These are phyloP conservation scores for Salix suchowensis DNA, from an alignment of 345 rosid species.

Conservation along the genomic window DNA sequence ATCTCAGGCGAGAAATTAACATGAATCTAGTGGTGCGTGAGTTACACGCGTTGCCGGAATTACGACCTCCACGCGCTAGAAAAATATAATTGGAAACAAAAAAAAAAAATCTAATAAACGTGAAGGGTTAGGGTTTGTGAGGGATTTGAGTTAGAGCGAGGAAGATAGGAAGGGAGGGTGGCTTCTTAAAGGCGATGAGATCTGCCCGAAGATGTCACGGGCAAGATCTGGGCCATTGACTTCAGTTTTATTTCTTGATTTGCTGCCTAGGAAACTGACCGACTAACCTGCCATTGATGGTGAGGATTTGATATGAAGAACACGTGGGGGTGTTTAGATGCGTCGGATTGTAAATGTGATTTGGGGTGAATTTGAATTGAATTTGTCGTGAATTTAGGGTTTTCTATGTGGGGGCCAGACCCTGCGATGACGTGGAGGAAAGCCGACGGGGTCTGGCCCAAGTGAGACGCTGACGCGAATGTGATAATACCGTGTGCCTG, in stretches of 20 bases:
- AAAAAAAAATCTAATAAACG: background rate
- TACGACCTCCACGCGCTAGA: conserved; percentile 18
- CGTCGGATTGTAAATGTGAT: conserved; percentile 27
- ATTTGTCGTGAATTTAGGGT: conserved; percentile 46
- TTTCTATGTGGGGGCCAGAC: conserved; percentile 15
- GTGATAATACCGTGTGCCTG: conserved; percentile 16
- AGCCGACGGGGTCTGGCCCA: conserved; percentile 30
- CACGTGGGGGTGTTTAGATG: conserved; percentile 9
- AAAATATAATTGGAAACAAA: background rate
- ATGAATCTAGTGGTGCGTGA: conserved; percentile 20
- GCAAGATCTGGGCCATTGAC: conserved; percentile 25
- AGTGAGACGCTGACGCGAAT: conserved; percentile 31
- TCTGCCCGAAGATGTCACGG: conserved; percentile 44
- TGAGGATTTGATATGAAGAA: background rate
- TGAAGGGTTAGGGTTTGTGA: conserved; percentile 23
- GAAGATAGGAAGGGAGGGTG: conserved; percentile 32
- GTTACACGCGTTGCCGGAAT: conserved; percentile 35
- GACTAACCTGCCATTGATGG: conserved; percentile 48
- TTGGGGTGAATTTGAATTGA: conserved; percentile 42
- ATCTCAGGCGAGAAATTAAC: conserved; percentile 17
- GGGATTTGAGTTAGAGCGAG: conserved; percentile 34
- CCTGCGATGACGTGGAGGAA: conserved; percentile 37
- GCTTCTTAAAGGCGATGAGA: conserved; percentile 54
- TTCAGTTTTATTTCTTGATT: conserved; percentile 5
- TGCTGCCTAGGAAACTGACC: conserved; percentile 32